Conservation (phyloP, 352 stramenopile genomes). For the Globisporangium apiculatum region DNA sequence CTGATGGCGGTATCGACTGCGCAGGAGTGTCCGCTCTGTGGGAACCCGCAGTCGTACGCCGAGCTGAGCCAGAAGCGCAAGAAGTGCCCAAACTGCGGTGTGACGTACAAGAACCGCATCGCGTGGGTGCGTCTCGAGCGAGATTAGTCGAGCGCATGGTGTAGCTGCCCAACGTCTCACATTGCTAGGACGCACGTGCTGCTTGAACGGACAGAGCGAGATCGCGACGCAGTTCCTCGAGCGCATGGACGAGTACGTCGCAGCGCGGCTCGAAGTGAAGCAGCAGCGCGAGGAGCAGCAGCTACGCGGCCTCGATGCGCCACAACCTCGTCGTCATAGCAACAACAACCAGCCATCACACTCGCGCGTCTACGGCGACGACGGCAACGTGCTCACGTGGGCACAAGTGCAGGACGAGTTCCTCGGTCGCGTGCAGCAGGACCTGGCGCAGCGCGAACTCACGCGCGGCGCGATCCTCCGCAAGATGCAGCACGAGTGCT, state of each 20-base stretch:
- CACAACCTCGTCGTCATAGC: background rate
- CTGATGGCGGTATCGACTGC: background rate
- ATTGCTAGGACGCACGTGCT: background rate
- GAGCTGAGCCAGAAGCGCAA: conserved; percentile 77
- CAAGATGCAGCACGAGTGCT: conserved; percentile 45
- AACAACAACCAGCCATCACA: background rate
- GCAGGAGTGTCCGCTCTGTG: conserved; percentile 58
- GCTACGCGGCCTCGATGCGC: background rate
- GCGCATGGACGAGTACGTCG: conserved; percentile 38
- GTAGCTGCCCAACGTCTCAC: background rate
- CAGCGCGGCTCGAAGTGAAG: conserved; percentile 10
- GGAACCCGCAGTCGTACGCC: conserved; percentile 66
- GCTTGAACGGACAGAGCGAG: conserved; percentile 20
- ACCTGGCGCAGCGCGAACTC: conserved; percentile 44
- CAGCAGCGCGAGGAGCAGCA: conserved; percentile 13
- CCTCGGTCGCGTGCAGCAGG: conserved; percentile 52
- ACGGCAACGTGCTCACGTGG: conserved; percentile 22
- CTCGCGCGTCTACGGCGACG: background rate
- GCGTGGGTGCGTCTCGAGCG: conserved; percentile 35
- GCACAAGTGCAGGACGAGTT: conserved; percentile 53
- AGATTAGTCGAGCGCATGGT: too few relatives aligned
- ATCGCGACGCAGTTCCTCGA: conserved; percentile 57
- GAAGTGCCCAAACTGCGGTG: conserved; percentile 71
- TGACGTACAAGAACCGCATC: conserved; percentile 56
- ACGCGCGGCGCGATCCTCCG: conserved; percentile 39